These are phyloP conservation scores for Coleophoma crateriformis DNA, from an alignment of 2,329 filamentous ascomycete genomes.

Conservation along the genomic window DNA sequence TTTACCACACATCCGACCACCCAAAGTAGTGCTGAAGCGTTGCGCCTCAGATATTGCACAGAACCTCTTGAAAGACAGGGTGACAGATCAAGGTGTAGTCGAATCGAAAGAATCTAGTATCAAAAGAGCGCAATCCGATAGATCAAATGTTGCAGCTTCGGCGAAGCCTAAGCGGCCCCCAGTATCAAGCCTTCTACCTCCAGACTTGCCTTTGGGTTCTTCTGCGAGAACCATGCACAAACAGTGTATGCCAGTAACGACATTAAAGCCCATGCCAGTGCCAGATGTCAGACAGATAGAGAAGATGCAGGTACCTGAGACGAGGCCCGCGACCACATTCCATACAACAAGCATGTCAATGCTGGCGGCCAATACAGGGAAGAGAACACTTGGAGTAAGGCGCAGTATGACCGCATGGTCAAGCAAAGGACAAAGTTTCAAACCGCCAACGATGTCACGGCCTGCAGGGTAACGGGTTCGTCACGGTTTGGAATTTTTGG, in stretches of 20 bases:
- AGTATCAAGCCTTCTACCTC: background rate
- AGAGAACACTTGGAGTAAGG: slow-evolving; percentile 43
- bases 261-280: background rate
- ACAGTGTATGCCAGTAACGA: background rate
- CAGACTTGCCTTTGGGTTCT: background rate
- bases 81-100: background rate
- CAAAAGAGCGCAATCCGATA: background rate
- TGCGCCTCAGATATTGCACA: background rate
- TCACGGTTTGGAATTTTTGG: background rate
- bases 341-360: slow-evolving; percentile 19
- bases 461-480: background rate
- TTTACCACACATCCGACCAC: slow-evolving; percentile 16
- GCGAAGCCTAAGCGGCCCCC: background rate
- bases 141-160: background rate
- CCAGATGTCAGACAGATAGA: background rate
- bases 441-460: slow-evolving; percentile 19
- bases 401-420: slow-evolving; percentile 44
- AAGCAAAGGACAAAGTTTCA: slow-evolving; percentile 18
- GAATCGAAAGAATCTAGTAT: background rate
- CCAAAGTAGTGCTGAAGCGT: background rate
- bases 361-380: slow-evolving; percentile 15
- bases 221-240: slow-evolving; percentile 7
- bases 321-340: slow-evolving; percentile 11
- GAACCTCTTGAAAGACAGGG: no score
- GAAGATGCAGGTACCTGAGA: background rate